Conservation (phyloP, 106 monocot genomes). For the Hemerocallis citrina region DNA sequence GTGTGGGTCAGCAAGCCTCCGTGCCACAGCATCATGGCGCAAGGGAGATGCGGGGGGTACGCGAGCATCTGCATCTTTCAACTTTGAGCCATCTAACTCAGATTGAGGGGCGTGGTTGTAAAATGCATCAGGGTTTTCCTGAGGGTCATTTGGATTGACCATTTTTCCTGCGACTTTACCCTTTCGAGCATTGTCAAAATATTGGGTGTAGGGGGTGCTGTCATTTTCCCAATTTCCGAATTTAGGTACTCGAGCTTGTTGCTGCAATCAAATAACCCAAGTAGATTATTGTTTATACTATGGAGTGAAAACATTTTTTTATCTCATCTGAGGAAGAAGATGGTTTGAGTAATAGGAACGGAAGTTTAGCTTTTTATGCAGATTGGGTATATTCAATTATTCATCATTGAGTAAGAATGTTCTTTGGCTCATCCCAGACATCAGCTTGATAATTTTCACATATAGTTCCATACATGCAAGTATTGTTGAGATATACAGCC, state of each 20-base stretch:
- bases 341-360: too few species aligned
- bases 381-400: too few species aligned
- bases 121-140: constrained; percentile 46
- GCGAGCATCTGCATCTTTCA: background rate
- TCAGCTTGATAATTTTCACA: too few species aligned
- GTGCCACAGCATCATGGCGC: background rate
- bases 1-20: background rate
- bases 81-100: constrained; percentile 1
- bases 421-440: too few species aligned
- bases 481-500: too few species aligned
- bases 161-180: constrained; percentile 31
- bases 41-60: constrained; percentile 3
- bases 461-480: too few species aligned
- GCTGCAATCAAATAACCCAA: constrained; percentile 21
- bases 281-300: too few species aligned
- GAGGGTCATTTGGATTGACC: constrained; percentile 70
- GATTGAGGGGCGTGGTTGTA: constrained; percentile 18
- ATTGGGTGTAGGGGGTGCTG: constrained; percentile 50
- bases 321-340: too few species aligned
- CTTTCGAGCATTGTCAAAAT: constrained; percentile 65
- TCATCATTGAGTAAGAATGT: too few species aligned
- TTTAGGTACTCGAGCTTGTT: constrained; percentile 47
- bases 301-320: too few species aligned
- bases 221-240: constrained; percentile 74
- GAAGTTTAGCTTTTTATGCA: too few species aligned